These are phyloP conservation scores for Phtheirospermum japonicum DNA, from an alignment of 257 asterid species.

Conservation along the genomic window DNA sequence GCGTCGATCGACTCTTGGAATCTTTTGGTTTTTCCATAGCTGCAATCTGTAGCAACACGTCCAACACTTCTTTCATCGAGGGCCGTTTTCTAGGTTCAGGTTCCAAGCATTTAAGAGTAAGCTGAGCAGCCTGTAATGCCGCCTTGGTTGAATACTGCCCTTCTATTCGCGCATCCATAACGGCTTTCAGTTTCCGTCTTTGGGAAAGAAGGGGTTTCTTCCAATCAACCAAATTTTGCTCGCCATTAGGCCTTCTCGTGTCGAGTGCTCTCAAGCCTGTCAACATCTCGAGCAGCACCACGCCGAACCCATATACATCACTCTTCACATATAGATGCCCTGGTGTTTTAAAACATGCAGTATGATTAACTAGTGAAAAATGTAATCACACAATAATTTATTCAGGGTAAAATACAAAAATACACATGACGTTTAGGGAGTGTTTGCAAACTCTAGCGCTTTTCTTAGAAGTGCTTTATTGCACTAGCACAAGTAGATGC, in stretches of 20 bases:
- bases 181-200: constrained; percentile 33
- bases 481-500: no score
- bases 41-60: constrained; percentile 43
- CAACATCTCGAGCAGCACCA: constrained; percentile 59
- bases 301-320: constrained; percentile 62
- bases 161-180: constrained; percentile 44
- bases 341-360: constrained; percentile 16
- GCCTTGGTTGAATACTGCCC: constrained; percentile 51
- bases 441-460: no score
- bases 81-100: constrained; percentile 46
- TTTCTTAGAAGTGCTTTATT: no score
- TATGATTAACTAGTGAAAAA: neutral
- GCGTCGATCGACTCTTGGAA: constrained; percentile 29
- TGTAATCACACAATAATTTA: neutral
- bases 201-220: constrained; percentile 39
- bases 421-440: neutral
- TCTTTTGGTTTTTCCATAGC: constrained; percentile 37
- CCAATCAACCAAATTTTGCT: constrained; percentile 47
- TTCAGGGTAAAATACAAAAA: neutral
- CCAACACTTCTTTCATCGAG: constrained; percentile 45
- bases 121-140: constrained; percentile 39
- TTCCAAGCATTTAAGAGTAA: constrained; percentile 48
- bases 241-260: constrained; percentile 34
- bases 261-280: constrained; percentile 54
- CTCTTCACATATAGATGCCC: constrained; percentile 63